Percentiles rank a stretch among this genome's conserved stretches.
Conservation (phyloP, 73 alveolate species). For the Paramecium bursaria region DNA sequence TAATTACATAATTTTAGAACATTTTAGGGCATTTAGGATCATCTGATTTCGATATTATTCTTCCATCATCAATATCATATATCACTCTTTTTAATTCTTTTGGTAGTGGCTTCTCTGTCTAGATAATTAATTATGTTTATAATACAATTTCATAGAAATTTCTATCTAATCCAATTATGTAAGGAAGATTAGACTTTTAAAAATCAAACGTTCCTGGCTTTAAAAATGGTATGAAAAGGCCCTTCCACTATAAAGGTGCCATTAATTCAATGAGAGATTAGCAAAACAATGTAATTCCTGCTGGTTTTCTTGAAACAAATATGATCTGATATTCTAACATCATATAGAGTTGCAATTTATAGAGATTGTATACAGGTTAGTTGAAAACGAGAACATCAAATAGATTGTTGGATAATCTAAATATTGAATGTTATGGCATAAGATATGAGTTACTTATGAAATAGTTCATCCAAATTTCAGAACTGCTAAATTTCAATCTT, state of each 20-base stretch:
- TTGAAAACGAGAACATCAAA: slow-evolving; percentile 47
- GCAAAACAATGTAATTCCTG: slow-evolving; percentile 53
- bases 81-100: slow-evolving; percentile 53
- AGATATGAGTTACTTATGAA: slow-evolving; percentile 24
- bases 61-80: slow-evolving; percentile 55
- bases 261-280: slow-evolving; percentile 43
- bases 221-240: slow-evolving; percentile 35
- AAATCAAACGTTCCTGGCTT: slow-evolving; percentile 58
- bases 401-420: slow-evolving; percentile 26
- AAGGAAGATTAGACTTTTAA: slow-evolving; percentile 37
- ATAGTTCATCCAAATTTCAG: slow-evolving; percentile 54
- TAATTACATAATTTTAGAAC: slow-evolving; percentile 32
- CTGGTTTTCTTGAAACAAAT: slow-evolving; percentile 52
- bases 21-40: slow-evolving; percentile 58
- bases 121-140: neutral
- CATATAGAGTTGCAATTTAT: slow-evolving; percentile 42
- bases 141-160: slow-evolving; percentile 51
- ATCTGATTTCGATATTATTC: slow-evolving; percentile 40
- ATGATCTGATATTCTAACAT: slow-evolving; percentile 39
- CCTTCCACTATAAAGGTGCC: slow-evolving; percentile 49
- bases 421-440: neutral
- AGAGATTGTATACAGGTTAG: slow-evolving; percentile 32
- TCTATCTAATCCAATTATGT: slow-evolving; percentile 50
- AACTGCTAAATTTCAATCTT: slow-evolving; percentile 55
- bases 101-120: slow-evolving; percentile 55